A percentile compares a stretch with the other conserved stretches of the same genome.
These are phyloP conservation scores for Leccinum uliginosum DNA, from an alignment of 768 basidiomycete genomes.

Conservation along the genomic window DNA sequence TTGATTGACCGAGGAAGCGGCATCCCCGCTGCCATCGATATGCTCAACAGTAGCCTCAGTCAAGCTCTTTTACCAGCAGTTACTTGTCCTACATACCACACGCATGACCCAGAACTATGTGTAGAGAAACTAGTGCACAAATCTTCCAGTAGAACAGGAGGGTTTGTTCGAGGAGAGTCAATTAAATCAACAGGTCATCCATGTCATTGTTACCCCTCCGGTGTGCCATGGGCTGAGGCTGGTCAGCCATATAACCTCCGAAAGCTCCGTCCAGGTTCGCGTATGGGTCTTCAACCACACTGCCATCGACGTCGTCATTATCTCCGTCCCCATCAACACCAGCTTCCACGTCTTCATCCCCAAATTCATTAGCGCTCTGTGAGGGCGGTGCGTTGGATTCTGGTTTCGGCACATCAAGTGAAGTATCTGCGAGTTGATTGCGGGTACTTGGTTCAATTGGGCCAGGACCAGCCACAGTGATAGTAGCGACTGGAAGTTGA, in stretches of 20 bases:
- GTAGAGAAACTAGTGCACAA: constrained; percentile 5
- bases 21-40: neutral
- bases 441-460: constrained; percentile 27
- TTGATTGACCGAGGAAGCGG: neutral
- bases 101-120: neutral
- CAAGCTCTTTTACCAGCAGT: neutral
- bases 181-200: constrained; percentile 65
- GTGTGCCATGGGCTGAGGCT: constrained; percentile 59
- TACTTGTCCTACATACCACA: constrained; percentile 11
- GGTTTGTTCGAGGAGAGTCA: neutral
- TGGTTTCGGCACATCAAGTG: constrained; percentile 26
- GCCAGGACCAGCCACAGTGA: constrained; percentile 59
- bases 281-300: constrained; percentile 61
- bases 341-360: constrained; percentile 21
- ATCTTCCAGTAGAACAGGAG: neutral
- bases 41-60: neutral
- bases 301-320: constrained; percentile 36
- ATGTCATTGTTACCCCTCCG: constrained; percentile 44
- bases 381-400: constrained; percentile 29
- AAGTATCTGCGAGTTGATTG: constrained; percentile 25
- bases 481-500: constrained; percentile 38
- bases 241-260: constrained; percentile 66
- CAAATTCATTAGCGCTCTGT: constrained; percentile 15
- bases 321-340: constrained; percentile 38
- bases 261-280: constrained; percentile 78